These are phyloP conservation scores for Ustilago hordei DNA, from an alignment of 1,284 basidiomycete species.

Conservation along the genomic window DNA sequence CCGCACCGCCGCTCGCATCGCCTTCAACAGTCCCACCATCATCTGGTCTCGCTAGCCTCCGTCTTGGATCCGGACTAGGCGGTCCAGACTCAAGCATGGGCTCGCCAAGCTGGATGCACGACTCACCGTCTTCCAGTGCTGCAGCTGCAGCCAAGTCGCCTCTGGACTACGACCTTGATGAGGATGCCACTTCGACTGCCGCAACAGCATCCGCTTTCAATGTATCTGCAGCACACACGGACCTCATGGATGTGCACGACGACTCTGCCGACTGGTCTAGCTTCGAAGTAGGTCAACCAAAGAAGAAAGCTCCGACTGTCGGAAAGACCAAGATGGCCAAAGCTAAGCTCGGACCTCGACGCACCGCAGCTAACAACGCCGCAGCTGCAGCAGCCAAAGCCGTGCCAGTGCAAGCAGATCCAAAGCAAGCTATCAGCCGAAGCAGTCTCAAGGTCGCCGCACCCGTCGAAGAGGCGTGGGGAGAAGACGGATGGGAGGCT, in stretches of 20 bases:
- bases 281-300: constrained; percentile 52
- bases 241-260: constrained; percentile 63
- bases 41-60: constrained; percentile 40
- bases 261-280: constrained; percentile 60
- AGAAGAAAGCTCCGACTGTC: constrained; percentile 33
- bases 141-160: constrained; percentile 21
- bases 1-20: constrained; percentile 13
- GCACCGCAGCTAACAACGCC: constrained; percentile 26
- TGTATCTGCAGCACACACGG: constrained; percentile 11
- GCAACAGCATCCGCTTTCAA: constrained; percentile 38
- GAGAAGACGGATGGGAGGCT: constrained; percentile 44
- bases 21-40: constrained; percentile 19
- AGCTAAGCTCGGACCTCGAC: constrained; percentile 39
- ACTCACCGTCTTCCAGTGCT: constrained; percentile 5
- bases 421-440: constrained; percentile 35
- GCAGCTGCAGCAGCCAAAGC: constrained; percentile 5
- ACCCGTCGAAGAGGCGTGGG: constrained; percentile 37
- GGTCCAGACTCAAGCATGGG: neutral
- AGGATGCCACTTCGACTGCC: constrained; percentile 25
- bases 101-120: constrained; percentile 15
- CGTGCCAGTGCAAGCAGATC: constrained; percentile 22
- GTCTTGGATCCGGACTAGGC: constrained; percentile 33
- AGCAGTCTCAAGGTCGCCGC: constrained; percentile 44
- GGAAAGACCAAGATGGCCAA: constrained; percentile 39
- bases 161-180: constrained; percentile 45